phyloP scores from a whole-genome alignment of 805 yeast genomes.

The Crinitomyces ghanaensis region DNA sequence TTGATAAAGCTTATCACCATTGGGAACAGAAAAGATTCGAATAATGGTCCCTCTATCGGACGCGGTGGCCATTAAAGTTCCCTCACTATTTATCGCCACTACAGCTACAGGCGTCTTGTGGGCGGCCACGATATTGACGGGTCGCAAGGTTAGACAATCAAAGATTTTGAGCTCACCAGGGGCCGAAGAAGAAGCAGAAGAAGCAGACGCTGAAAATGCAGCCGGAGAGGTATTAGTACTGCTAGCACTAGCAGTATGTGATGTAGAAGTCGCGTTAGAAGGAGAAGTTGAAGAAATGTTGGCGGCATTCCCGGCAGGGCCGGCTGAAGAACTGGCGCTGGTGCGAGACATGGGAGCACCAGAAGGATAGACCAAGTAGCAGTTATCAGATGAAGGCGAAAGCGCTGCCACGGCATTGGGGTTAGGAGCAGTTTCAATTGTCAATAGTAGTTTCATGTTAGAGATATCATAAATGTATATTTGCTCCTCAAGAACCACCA shows the following conservation, averaged over 20 bases:
- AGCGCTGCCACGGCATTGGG: slow-evolving; percentile 29
- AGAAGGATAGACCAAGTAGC: slow-evolving; percentile 46
- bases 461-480: slow-evolving; percentile 82
- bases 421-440: slow-evolving; percentile 48
- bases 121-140: slow-evolving; percentile 73
- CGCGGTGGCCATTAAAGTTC: slow-evolving; percentile 75
- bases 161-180: slow-evolving; percentile 66
- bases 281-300: slow-evolving; percentile 8
- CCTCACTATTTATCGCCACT: slow-evolving; percentile 60
- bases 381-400: slow-evolving; percentile 33
- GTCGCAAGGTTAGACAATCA: slow-evolving; percentile 63
- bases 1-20: slow-evolving; percentile 47
- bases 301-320: not conserved
- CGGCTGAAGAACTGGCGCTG: slow-evolving; percentile 10
- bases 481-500: slow-evolving; percentile 70
- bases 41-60: slow-evolving; percentile 85
- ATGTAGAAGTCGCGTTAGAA: slow-evolving; percentile 2
- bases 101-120: slow-evolving; percentile 70
- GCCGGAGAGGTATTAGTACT: slow-evolving; percentile 7
- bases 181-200: slow-evolving; percentile 17
- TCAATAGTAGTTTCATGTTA: slow-evolving; percentile 71
- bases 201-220: slow-evolving; percentile 6
- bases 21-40: slow-evolving; percentile 59
- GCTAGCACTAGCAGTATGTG: slow-evolving; percentile 2
- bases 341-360: slow-evolving; percentile 25